phyloP scores from a whole-genome alignment of 1,284 basidiomycete species.

The Cutaneotrichosporon mucoides region DNA sequence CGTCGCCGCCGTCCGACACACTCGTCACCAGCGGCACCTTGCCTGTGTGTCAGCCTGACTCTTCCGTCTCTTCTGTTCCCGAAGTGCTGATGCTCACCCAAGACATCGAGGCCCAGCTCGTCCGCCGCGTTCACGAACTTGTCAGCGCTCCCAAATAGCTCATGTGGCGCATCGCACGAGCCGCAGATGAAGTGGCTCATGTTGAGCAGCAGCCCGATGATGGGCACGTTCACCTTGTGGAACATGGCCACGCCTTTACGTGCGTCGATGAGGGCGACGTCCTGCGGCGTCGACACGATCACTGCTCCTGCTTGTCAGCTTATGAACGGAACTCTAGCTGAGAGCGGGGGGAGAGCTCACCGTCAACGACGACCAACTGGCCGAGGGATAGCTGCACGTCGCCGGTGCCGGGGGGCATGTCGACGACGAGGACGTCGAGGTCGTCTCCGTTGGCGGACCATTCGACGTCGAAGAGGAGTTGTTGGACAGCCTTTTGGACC shows the following conservation, averaged over 20 bases:
- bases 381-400: slow-evolving; percentile 91
- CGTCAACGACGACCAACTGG: slow-evolving; percentile 82
- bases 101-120: slow-evolving; percentile 61
- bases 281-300: slow-evolving; percentile 93
- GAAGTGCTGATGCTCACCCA: no score
- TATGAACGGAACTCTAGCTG: no score
- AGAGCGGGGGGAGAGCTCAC: slow-evolving; percentile 55
- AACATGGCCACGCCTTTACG: slow-evolving; percentile 93
- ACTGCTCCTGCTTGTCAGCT: slow-evolving; percentile 61
- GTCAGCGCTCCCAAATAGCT: slow-evolving; percentile 72
- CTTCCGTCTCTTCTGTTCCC: no score
- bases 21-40: slow-evolving; percentile 74
- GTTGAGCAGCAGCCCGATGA: slow-evolving; percentile 84
- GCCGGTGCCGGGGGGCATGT: slow-evolving; percentile 97
- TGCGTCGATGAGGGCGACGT: slow-evolving; percentile 88
- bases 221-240: slow-evolving; percentile 80
- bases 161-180: slow-evolving; percentile 64
- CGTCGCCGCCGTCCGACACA: slow-evolving; percentile 72
- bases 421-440: slow-evolving; percentile 84
- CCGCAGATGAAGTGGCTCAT: slow-evolving; percentile 84
- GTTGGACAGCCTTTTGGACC: slow-evolving; percentile 97
- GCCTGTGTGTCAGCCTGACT: slow-evolving; percentile 35
- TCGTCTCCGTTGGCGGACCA: slow-evolving; percentile 57
- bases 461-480: slow-evolving; percentile 93
- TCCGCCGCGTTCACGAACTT: slow-evolving; percentile 63